Conservation (phyloP, 768 basidiomycete genomes). For the Lactarius hatsudake region DNA sequence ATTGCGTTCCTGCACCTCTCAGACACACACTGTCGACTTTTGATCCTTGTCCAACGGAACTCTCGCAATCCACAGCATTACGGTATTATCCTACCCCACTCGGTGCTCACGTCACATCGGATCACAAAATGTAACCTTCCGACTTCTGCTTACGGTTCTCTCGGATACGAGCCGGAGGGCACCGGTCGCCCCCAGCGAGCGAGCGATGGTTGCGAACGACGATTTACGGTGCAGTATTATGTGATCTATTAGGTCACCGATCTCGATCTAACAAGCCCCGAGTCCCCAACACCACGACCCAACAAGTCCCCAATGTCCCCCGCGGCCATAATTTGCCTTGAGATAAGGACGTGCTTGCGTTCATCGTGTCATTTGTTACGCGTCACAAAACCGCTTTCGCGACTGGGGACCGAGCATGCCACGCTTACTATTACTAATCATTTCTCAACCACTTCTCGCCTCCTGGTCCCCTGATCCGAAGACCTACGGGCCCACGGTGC, state of each 20-base stretch:
- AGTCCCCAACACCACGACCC: neutral
- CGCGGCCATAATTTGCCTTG: neutral
- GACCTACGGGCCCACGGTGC: neutral
- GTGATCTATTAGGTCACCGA: neutral
- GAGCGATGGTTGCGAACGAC: neutral
- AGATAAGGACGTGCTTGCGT: neutral
- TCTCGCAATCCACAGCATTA: neutral
- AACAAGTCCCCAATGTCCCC: conserved; percentile 1
- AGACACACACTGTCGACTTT: neutral
- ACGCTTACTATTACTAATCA: neutral
- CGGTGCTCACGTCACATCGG: neutral
- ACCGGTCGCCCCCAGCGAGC: neutral
- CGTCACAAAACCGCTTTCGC: neutral
- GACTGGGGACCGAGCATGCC: neutral
- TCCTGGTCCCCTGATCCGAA: conserved; percentile 1
- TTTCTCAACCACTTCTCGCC: too few species aligned
- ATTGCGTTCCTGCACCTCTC: too few species aligned
- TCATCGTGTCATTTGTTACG: neutral
- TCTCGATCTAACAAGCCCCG: neutral
- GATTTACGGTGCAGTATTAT: too few species aligned
- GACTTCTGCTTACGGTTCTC: neutral
- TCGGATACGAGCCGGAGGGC: conserved; percentile 3
- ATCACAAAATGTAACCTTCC: neutral
- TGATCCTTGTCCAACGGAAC: conserved; percentile 15
- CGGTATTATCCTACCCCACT: neutral